These are phyloP conservation scores for Skeletonema tropicum DNA, from an alignment of 108 stramenopile genomes.

Conservation along the genomic window DNA sequence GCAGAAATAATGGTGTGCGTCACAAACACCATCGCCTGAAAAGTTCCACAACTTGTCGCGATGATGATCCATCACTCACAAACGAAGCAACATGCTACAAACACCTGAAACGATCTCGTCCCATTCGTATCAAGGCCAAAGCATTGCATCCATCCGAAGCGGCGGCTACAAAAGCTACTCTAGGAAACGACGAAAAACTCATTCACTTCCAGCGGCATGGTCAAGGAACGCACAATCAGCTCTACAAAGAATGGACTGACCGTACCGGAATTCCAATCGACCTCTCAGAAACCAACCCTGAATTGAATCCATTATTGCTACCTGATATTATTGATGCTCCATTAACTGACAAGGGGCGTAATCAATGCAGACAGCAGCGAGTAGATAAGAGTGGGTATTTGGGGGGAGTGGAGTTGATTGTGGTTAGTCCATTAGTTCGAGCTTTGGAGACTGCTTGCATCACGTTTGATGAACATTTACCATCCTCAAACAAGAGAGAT, in stretches of 20 bases:
- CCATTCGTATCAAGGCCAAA: conserved; percentile 27
- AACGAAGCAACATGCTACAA: too few relatives aligned
- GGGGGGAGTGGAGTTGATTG: conserved; percentile 59
- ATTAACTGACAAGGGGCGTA: conserved; percentile 75
- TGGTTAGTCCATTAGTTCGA: conserved; percentile 67
- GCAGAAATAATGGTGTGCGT: too few relatives aligned
- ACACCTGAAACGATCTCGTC: conserved; percentile 34
- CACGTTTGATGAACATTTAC: conserved; percentile 64
- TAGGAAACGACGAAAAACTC: conserved; percentile 21
- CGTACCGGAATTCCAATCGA: conserved; percentile 26
- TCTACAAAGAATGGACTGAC: conserved; percentile 56
- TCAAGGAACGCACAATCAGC: conserved; percentile 55
- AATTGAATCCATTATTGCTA: conserved; percentile 67
- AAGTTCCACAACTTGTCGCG: too few relatives aligned
- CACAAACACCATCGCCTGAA: too few relatives aligned
- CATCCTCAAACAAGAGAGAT: background rate
- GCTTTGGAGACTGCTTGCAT: conserved; percentile 75
- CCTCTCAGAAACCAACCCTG: conserved; percentile 37
- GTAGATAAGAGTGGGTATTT: conserved; percentile 27
- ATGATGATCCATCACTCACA: too few relatives aligned
- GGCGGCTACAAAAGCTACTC: background rate
- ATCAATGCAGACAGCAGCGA: conserved; percentile 57
- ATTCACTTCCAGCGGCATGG: conserved; percentile 55
- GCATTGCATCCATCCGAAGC: background rate
- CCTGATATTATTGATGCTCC: conserved; percentile 77